Conservation (phyloP, 73 alveolate genomes). For the Breviolum minutum region DNA sequence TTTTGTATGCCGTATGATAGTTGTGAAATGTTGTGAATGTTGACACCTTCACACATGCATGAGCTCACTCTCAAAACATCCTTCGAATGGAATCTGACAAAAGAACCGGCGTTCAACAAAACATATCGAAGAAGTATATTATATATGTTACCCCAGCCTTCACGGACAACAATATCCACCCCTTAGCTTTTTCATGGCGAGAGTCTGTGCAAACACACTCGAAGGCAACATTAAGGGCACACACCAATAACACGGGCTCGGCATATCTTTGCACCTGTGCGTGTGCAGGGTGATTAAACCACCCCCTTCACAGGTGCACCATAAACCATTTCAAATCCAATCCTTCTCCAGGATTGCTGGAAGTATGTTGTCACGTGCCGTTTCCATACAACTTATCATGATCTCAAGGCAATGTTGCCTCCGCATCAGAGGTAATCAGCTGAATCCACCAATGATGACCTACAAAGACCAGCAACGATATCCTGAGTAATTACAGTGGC, state of each 20-base stretch:
- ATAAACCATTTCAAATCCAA: no score
- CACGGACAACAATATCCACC: background rate
- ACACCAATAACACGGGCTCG: constrained; percentile 44
- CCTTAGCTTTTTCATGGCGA: background rate
- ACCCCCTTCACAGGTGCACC: background rate
- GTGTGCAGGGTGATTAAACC: background rate
- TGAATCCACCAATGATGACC: constrained; percentile 24
- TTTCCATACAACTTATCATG: no score
- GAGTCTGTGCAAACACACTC: constrained; percentile 66
- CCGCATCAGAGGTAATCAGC: constrained; percentile 41
- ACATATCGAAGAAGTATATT: no score
- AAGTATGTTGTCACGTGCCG: background rate
- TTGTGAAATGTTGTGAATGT: no score
- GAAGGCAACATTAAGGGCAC: constrained; percentile 71
- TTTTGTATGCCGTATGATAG: no score
- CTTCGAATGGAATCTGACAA: no score
- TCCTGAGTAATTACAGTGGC: background rate
- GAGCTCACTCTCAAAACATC: no score
- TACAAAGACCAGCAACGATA: background rate
- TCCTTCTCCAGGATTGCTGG: no score
- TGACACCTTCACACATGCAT: no score
- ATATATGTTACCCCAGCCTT: background rate
- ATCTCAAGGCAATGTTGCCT: background rate
- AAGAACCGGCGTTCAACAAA: no score
- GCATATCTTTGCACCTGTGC: constrained; percentile 38